A percentile compares a stretch with the other conserved stretches of the same genome.
phyloP scores from a whole-genome alignment of 2,329 filamentous ascomycete genomes.

The Colletotrichum gigasporum region DNA sequence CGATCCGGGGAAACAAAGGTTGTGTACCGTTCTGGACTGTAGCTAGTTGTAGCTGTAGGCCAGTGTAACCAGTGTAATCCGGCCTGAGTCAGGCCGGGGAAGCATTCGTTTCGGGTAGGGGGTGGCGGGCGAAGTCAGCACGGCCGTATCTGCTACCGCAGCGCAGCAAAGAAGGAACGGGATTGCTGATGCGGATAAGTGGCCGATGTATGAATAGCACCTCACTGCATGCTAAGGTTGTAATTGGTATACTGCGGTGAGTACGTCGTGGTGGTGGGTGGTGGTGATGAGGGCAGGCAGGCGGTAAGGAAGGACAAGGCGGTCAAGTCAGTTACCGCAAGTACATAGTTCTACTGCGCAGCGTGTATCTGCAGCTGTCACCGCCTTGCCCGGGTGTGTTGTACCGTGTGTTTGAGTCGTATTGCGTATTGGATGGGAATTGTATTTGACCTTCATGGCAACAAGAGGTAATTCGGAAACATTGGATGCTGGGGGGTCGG shows the following conservation, averaged over 20 bases:
- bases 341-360: too few relatives aligned
- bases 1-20: slow-evolving; percentile 25
- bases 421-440: slow-evolving; percentile 9
- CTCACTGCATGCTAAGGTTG: background rate
- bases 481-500: slow-evolving; percentile 17
- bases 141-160: background rate
- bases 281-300: background rate
- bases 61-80: background rate
- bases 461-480: slow-evolving; percentile 19
- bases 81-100: slow-evolving; percentile 30
- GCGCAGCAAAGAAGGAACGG: background rate
- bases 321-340: slow-evolving; percentile 4
- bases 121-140: background rate
- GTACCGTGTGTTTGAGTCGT: slow-evolving; percentile 9
- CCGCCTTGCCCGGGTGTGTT: slow-evolving; percentile 12
- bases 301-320: slow-evolving; percentile 16
- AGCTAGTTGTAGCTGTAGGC: background rate
- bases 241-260: background rate
- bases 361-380: slow-evolving; percentile 25
- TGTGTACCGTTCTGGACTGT: background rate
- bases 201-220: slow-evolving; percentile 1
- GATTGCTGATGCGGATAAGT: too few relatives aligned
- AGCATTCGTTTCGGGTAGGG: slow-evolving; percentile 3
- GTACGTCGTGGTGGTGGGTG: too few relatives aligned
- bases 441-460: slow-evolving; percentile 14